Evolutionary conservation across 495 filamentous ascomycete species (phyloP).

Genomic region (Cetradonia linearis): DNA sequence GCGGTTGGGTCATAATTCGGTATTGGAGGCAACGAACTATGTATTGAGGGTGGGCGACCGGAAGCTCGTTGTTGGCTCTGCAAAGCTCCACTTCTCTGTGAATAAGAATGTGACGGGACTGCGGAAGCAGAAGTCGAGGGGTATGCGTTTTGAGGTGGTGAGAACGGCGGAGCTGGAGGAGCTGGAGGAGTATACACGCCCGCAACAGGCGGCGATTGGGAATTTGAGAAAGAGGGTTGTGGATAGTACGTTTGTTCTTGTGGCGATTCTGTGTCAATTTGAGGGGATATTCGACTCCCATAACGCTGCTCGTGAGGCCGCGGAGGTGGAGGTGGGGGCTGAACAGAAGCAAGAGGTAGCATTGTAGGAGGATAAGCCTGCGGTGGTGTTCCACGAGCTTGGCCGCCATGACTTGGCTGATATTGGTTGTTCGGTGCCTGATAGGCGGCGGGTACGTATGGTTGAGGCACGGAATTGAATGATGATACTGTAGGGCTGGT

Average conservation of each 20-base stretch:
- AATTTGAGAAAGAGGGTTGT: conserved; percentile 15
- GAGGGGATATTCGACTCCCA: conserved; percentile 32
- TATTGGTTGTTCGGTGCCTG: conserved; percentile 31
- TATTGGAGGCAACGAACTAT: conserved; percentile 20
- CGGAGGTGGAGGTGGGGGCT: conserved; percentile 39
- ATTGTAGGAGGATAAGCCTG: conserved; percentile 28
- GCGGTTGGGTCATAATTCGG: conserved; percentile 13
- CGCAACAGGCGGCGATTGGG: conserved; percentile 11
- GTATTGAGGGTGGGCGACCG: conserved; percentile 14
- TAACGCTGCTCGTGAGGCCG: conserved; percentile 41
- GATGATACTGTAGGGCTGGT: conserved; percentile 26
- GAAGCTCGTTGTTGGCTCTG: conserved; percentile 14
- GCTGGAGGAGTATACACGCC: conserved; percentile 26
- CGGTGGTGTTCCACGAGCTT: conserved; percentile 9
- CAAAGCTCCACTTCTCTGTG: conserved; percentile 14
- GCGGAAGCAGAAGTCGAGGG: conserved; percentile 10
- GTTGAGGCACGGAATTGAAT: conserved; percentile 39
- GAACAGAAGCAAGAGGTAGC: conserved; percentile 31
- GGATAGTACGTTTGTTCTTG: conserved; percentile 28
- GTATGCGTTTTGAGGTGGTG: conserved; percentile 24
- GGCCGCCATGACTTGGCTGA: conserved; percentile 22
- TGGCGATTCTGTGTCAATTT: conserved; percentile 17
- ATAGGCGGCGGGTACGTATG: conserved; percentile 66
- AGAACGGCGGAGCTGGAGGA: conserved; percentile 28
- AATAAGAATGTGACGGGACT: conserved; percentile 14